Base-by-base conservation (phyloP, 2,329 filamentous ascomycete genomes). In the Emmonsiellopsis sp. region DNA sequence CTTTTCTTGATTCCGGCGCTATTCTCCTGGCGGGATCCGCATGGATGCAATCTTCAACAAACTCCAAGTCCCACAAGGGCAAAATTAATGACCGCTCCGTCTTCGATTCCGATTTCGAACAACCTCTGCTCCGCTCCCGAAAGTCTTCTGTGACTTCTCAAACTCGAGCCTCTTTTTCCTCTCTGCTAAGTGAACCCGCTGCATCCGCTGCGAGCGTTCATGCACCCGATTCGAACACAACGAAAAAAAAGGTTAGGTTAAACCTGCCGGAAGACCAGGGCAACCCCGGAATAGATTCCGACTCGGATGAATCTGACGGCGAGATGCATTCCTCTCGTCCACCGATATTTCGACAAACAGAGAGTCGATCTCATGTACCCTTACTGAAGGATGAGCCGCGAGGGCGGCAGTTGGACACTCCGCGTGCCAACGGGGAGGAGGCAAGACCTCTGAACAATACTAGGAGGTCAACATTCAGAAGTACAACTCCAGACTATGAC, bases 401-500 rank as follows among this genome's bases (percentile, higher is more conserved):
- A 57, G 70, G 66, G 48, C 68, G 71, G 55, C 62, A 69, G 45
- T 65, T 65, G 13, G 63, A 56, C 44, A 62, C 63, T 42, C 16
- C 46, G 40, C 34, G 13, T 49, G 65, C 63, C 41, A 59, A 62
- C 31, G 62, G 60, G 13, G 57, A 61, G 50, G 62, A 59, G 41
- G 62, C 65, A 55, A 56, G 65, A 62, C 65, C 72, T 58, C 53
- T 58, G 60, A 73, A 70, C 61, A 71, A 70, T 57, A 69, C 75
- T 43, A 77, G 82, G 53, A 76, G 81, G 54, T 86, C 84, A 42
- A 85, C 85, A 10, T 84, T 95, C 72, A 83, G 86, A 64, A 90
- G 89, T 65, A 79, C 82, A 62, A 91, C 86, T 65, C 87, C 89
- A n/a, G 79, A 83, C 55, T 75, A 78, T 49, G 76, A 80, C 60